Evolutionary conservation across 2,329 filamentous ascomycete species (phyloP), one percentile per base, ranked within the genome.

Genomic region (Pseudogymnoascus sp.): DNA sequence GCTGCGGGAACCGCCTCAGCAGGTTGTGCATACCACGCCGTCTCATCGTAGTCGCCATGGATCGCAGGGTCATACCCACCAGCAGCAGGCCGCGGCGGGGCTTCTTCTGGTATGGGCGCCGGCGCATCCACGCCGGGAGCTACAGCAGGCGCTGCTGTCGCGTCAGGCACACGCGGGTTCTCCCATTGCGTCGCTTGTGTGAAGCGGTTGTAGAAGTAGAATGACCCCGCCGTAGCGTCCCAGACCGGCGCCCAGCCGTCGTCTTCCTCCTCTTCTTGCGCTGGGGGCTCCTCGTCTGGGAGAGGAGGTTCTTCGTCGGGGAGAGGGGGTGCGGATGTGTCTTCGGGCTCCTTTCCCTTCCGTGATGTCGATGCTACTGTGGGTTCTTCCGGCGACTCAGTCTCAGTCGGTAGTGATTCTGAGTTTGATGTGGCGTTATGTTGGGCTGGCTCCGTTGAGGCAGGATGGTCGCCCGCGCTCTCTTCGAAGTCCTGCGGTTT

Each of bases 41-140:
- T 95, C 3, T 93, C 92, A 71, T 99, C 95, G 79, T 97, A 99
- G 77, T 93, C 89, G 69, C 95, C 95, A 74, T 99, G 95, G 53
- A 99, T 93, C 23, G 91, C 90, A 1, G 95, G 95, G 73, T 97
- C 96, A 78, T 99, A 99, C 65, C 93, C 92, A 64, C 88, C 88
- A 4, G 82, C 83, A 65, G 69, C 68, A 56, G 71, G 65, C n/a
- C 46, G 46, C 36, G 68, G 64, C 31, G 70, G 53, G 69, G 77
- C 61, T 63, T 74, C 65, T 3, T 37, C 37, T 2, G 56, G 56
- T 60, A 40, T 40, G 76, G 71, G 66, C 4, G 74, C 65, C 23
- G 72, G 64, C n/a, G 71, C 62, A 5, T 73, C 67, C 61, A 76
- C 68, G 28, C 74, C 70, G 23, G 69, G 68, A 14, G 71, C 66